A percentile compares a stretch with the other conserved stretches of the same genome.
Evolutionary conservation across 768 basidiomycete genomes (phyloP).

Genomic region (Tubosaeta sp.): DNA sequence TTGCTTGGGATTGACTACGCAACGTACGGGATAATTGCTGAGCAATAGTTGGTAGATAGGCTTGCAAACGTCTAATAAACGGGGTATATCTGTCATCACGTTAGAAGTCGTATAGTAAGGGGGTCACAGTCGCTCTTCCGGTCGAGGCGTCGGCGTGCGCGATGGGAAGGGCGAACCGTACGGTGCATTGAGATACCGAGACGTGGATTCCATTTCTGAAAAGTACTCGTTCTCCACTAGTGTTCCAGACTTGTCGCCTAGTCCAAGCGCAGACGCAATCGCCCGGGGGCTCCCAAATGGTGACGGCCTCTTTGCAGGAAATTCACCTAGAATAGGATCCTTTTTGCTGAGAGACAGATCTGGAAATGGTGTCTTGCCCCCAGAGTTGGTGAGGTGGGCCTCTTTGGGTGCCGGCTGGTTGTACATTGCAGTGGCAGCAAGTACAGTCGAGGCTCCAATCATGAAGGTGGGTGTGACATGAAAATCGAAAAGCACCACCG

Average conservation of each 20-base stretch:
- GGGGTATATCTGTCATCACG: constrained; percentile 32
- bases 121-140: constrained; percentile 30
- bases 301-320: constrained; percentile 43
- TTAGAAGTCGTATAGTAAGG: constrained; percentile 33
- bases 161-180: constrained; percentile 49
- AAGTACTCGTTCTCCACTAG: constrained; percentile 33
- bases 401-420: constrained; percentile 61
- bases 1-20: constrained; percentile 26
- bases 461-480: constrained; percentile 82
- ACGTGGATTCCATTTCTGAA: constrained; percentile 38
- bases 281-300: constrained; percentile 49
- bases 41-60: constrained; percentile 32
- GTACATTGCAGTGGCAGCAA: constrained; percentile 92
- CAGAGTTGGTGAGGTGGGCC: constrained; percentile 30
- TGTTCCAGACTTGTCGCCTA: constrained; percentile 29
- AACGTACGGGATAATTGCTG: constrained; percentile 20
- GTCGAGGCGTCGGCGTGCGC: constrained; percentile 43
- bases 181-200: constrained; percentile 45
- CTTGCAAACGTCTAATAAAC: constrained; percentile 31
- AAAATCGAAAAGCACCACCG: constrained; percentile 88
- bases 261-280: constrained; percentile 47
- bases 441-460: constrained; percentile 79
- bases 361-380: constrained; percentile 35
- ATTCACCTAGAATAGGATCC: constrained; percentile 59
- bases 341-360: constrained; percentile 44